phyloP scores from a whole-genome alignment of 768 basidiomycete genomes.

The Lepiota brunneoincarnata region DNA sequence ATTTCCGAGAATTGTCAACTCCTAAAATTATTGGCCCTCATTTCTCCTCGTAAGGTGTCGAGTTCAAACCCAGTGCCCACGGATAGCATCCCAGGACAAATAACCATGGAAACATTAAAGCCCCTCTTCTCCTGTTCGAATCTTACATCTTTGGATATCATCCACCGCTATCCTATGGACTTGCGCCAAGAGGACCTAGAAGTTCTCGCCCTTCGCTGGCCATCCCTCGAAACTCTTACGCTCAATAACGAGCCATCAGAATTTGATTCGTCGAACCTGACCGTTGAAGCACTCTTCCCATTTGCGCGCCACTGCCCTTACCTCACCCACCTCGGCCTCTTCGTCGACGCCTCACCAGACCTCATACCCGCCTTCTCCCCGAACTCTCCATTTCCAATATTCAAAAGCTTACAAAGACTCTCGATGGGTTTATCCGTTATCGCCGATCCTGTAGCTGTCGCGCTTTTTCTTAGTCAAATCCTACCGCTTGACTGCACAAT shows the following conservation, averaged over 20 bases:
- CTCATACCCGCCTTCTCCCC: background rate
- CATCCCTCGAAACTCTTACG: conserved; percentile 33
- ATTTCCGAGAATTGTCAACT: conserved; percentile 11
- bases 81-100: background rate
- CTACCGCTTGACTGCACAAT: background rate
- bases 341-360: conserved; percentile 25
- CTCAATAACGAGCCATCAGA: conserved; percentile 38
- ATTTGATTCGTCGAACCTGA: conserved; percentile 21
- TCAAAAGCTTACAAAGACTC: conserved; percentile 4
- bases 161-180: conserved; percentile 28
- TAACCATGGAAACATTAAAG: conserved; percentile 24
- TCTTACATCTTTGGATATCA: conserved; percentile 27
- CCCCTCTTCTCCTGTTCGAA: conserved; percentile 25
- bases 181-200: conserved; percentile 39
- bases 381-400: conserved; percentile 1
- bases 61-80: background rate
- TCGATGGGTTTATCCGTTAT: conserved; percentile 11
- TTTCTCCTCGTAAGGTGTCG: conserved; percentile 1
- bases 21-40: background rate
- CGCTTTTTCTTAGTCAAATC: conserved; percentile 6
- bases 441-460: background rate
- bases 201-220: conserved; percentile 39
- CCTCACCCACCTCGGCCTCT: conserved; percentile 29
- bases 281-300: conserved; percentile 30
- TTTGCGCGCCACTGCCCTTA: conserved; percentile 32